These are phyloP conservation scores for Globisporangium nunn DNA, from an alignment of 352 stramenopile species.

Conservation along the genomic window DNA sequence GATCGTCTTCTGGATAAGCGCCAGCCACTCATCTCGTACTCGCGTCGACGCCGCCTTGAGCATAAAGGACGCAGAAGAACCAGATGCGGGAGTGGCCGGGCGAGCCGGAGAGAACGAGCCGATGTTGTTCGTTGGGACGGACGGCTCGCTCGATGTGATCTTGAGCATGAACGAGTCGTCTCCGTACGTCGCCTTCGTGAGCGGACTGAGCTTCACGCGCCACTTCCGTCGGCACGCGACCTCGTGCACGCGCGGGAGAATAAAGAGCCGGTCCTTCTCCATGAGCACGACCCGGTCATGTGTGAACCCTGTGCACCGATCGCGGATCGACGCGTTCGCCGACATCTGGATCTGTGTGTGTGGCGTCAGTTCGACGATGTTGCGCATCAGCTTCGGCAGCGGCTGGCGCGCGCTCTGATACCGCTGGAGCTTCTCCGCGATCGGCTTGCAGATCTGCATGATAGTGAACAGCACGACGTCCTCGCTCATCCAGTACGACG, in stretches of 20 bases:
- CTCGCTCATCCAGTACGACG: slow-evolving; percentile 86
- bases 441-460: slow-evolving; percentile 80
- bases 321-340: slow-evolving; percentile 67
- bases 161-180: slow-evolving; percentile 81
- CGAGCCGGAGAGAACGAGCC: slow-evolving; percentile 19
- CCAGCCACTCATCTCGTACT: slow-evolving; percentile 63
- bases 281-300: slow-evolving; percentile 72
- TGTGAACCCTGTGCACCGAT: slow-evolving; percentile 71
- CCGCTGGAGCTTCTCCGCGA: slow-evolving; percentile 72
- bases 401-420: slow-evolving; percentile 75
- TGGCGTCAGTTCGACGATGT: slow-evolving; percentile 73
- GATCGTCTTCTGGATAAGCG: slow-evolving; percentile 39
- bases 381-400: slow-evolving; percentile 66
- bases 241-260: slow-evolving; percentile 53
- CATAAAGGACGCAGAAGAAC: slow-evolving; percentile 27
- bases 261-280: slow-evolving; percentile 59
- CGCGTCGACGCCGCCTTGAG: slow-evolving; percentile 62
- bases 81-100: slow-evolving; percentile 14
- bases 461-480: slow-evolving; percentile 83
- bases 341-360: slow-evolving; percentile 59
- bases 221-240: slow-evolving; percentile 68
- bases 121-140: slow-evolving; percentile 12
- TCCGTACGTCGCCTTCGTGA: slow-evolving; percentile 53
- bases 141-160: slow-evolving; percentile 40
- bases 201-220: slow-evolving; percentile 43